Conservation (phyloP, 148 eudicot genomes). For the Talinum fruticosum region DNA sequence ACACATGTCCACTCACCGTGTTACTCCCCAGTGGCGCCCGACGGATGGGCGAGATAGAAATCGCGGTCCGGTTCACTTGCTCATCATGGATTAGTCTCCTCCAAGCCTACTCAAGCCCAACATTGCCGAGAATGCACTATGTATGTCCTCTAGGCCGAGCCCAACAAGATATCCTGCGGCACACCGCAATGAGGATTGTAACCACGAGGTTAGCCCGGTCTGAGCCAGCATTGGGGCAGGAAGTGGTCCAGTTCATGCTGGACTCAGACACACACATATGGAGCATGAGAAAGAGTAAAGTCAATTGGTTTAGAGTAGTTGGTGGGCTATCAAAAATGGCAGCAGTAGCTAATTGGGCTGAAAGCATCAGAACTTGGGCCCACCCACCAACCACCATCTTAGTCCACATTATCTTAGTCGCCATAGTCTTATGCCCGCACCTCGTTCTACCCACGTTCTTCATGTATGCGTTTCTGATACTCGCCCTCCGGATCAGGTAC, state of each 20-base stretch:
- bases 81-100: constrained; percentile 76
- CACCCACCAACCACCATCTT: constrained; percentile 75
- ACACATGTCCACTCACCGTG: constrained; percentile 57
- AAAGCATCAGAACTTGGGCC: constrained; percentile 62
- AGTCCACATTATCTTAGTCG: constrained; percentile 57
- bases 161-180: constrained; percentile 73
- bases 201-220: constrained; percentile 64
- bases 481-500: constrained; percentile 55
- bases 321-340: constrained; percentile 67
- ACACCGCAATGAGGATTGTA: constrained; percentile 75
- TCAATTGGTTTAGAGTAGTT: constrained; percentile 75
- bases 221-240: constrained; percentile 75
- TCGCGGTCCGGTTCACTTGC: constrained; percentile 68
- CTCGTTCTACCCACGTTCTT: constrained; percentile 61
- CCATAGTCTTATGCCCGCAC: constrained; percentile 63
- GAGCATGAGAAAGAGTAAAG: constrained; percentile 89
- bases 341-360: constrained; percentile 53
- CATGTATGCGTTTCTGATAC: constrained; percentile 67
- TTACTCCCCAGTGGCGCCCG: constrained; percentile 65
- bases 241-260: constrained; percentile 82
- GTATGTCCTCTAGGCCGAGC: constrained; percentile 68
- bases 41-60: constrained; percentile 82
- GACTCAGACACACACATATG: constrained; percentile 80
- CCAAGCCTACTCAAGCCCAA: constrained; percentile 68
- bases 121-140: constrained; percentile 89